Percentiles rank a stretch among this genome's conserved stretches.
These are phyloP conservation scores for Yamadazyma tumulicola DNA, from an alignment of 805 yeast species.

Conservation along the genomic window DNA sequence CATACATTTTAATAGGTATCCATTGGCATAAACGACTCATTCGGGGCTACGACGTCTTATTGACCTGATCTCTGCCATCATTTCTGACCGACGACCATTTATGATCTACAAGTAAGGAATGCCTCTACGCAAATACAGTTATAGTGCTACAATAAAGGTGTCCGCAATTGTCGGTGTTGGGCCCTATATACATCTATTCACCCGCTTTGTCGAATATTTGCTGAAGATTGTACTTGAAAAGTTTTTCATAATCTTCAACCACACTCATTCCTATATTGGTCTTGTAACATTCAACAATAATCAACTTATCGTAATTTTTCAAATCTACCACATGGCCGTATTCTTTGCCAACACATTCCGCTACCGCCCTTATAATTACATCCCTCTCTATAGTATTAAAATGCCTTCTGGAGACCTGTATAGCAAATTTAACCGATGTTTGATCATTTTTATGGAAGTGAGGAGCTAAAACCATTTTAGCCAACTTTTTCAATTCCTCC, in stretches of 20 bases:
- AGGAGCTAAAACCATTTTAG: conserved; percentile 57
- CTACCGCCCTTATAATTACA: conserved; percentile 71
- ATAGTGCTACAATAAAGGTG: too few species aligned
- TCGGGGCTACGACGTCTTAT: too few species aligned
- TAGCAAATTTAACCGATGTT: conserved; percentile 60
- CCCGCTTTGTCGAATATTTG: conserved; percentile 59
- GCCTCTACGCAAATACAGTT: too few species aligned
- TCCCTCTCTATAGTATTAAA: conserved; percentile 69
- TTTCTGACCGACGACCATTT: too few species aligned
- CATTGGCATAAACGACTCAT: too few species aligned
- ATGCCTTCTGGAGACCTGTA: conserved; percentile 74
- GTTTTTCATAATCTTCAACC: conserved; percentile 58
- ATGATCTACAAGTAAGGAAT: too few species aligned
- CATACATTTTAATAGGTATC: too few species aligned
- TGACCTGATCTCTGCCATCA: too few species aligned
- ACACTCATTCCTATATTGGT: conserved; percentile 85
- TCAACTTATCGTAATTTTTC: conserved; percentile 71
- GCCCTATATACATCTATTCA: conserved; percentile 2
- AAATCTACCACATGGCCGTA: conserved; percentile 77
- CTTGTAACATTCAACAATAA: conserved; percentile 85
- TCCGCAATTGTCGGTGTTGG: too few species aligned
- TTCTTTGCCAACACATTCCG: conserved; percentile 65
- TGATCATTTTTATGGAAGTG: conserved; percentile 56
- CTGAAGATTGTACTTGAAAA: conserved; percentile 73
- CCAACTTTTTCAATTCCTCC: conserved; percentile 62